phyloP scores from a whole-genome alignment of 305 asterid genomes.

The Plantago lanceolata region DNA sequence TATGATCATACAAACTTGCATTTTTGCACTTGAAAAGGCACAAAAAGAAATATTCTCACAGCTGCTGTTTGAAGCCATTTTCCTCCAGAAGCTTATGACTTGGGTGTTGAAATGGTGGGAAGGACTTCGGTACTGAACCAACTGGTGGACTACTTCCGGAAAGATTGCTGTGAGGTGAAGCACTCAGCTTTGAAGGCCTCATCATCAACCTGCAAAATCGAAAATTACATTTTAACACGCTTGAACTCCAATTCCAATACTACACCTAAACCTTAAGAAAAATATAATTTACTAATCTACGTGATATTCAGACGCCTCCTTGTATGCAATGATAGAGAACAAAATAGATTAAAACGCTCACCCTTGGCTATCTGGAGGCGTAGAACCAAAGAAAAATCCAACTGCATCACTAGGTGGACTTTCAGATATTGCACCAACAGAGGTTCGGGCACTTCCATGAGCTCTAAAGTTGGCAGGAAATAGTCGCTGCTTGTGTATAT shows the following conservation, averaged over 20 bases:
- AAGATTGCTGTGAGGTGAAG: constrained; percentile 65
- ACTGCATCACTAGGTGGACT: constrained; percentile 87
- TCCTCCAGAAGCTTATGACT: constrained; percentile 84
- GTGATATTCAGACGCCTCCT: neutral
- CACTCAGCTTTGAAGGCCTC: constrained; percentile 56
- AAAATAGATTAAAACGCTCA: constrained; percentile 29
- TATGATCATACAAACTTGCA: neutral
- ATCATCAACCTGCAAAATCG: constrained; percentile 16
- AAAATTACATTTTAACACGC: constrained; percentile 7
- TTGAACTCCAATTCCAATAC: neutral
- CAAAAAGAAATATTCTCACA: constrained; percentile 45
- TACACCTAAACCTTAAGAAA: too few species aligned
- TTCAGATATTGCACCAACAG: constrained; percentile 37
- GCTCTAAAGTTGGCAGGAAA: constrained; percentile 50
- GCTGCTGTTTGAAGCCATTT: constrained; percentile 84
- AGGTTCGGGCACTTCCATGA: constrained; percentile 50
- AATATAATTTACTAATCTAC: too few species aligned
- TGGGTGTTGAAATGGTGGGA: constrained; percentile 84
- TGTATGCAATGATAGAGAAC: neutral
- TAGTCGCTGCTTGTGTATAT: constrained; percentile 61
- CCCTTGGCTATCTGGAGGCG: constrained; percentile 88
- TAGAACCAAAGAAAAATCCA: constrained; percentile 92
- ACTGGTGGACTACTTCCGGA: constrained; percentile 76
- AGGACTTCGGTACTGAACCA: constrained; percentile 76
- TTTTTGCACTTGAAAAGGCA: constrained; percentile 11